phyloP scores from a whole-genome alignment of 2,329 filamentous ascomycete genomes.

The Botrytis squamosa region DNA sequence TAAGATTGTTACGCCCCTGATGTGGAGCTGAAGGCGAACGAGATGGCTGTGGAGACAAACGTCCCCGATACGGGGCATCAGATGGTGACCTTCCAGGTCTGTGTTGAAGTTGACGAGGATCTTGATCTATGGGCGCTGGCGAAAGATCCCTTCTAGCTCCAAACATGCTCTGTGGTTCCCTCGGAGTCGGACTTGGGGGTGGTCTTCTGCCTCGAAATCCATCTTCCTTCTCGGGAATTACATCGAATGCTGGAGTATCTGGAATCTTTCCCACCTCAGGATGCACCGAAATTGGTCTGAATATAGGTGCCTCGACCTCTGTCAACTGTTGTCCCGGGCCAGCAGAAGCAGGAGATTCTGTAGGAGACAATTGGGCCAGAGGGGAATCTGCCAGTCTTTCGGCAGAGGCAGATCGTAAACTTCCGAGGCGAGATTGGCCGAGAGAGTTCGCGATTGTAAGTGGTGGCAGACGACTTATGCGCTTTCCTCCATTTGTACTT shows the following conservation, averaged over 20 bases:
- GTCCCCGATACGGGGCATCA: conserved; percentile 13
- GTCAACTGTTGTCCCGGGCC: conserved; percentile 48
- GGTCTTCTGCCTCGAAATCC: neutral
- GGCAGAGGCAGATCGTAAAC: conserved; percentile 72
- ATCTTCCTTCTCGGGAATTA: conserved; percentile 29
- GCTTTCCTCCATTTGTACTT: conserved; percentile 67
- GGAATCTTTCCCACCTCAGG: conserved; percentile 60
- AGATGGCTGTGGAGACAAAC: conserved; percentile 12
- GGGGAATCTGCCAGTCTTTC: conserved; percentile 45
- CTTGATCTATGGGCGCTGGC: conserved; percentile 42
- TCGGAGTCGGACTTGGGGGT: conserved; percentile 13
- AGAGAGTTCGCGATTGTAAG: conserved; percentile 80
- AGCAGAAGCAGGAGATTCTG: conserved; percentile 37
- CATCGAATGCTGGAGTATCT: conserved; percentile 25
- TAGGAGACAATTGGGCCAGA: neutral
- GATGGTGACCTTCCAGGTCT: conserved; percentile 15
- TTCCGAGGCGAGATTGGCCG: conserved; percentile 73
- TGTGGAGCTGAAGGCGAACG: conserved; percentile 17
- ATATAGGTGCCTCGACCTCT: conserved; percentile 53
- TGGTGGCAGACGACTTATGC: conserved; percentile 83
- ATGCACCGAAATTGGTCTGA: conserved; percentile 70
- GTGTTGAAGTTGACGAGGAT: neutral
- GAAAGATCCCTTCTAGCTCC: conserved; percentile 59
- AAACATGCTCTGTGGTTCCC: conserved; percentile 40
- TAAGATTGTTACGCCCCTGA: neutral